phyloP scores from a whole-genome alignment of 345 rosid species.

The Gossypium mustelinum region DNA sequence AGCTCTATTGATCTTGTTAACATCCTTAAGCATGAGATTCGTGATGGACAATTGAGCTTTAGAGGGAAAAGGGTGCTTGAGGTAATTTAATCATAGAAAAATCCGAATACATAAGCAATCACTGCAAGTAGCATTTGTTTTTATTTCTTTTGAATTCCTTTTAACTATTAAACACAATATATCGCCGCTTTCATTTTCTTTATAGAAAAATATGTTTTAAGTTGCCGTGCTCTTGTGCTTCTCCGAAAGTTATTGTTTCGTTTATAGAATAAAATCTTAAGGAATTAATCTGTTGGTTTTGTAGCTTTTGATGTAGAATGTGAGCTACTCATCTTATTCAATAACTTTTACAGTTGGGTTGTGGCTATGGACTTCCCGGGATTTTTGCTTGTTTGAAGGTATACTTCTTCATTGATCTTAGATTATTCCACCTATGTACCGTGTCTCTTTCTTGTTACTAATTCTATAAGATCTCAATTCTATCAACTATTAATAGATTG shows the following conservation, averaged over 20 bases:
- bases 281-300: background rate
- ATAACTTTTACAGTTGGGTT: slow-evolving; percentile 64
- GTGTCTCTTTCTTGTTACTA: background rate
- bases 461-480: background rate
- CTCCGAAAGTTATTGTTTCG: background rate
- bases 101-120: background rate
- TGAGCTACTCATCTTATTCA: background rate
- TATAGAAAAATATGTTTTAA: background rate
- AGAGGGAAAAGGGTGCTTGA: slow-evolving; percentile 97
- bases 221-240: background rate
- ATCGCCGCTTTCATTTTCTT: background rate
- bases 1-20: slow-evolving; percentile 79
- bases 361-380: slow-evolving; percentile 89
- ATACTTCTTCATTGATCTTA: slow-evolving; percentile 6
- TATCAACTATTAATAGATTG: background rate
- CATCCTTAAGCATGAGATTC: slow-evolving; percentile 86
- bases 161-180: background rate
- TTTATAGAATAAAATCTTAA: background rate
- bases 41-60: slow-evolving; percentile 96
- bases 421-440: background rate
- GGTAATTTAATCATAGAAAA: slow-evolving; percentile 42
- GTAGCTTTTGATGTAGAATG: background rate
- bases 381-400: slow-evolving; percentile 95
- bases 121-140: background rate
- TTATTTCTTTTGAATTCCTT: background rate